Percentiles rank a stretch among this genome's conserved stretches.
Evolutionary conservation across 2,329 filamentous ascomycete genomes (phyloP).

Genomic region (Talaromyces sp.): DNA sequence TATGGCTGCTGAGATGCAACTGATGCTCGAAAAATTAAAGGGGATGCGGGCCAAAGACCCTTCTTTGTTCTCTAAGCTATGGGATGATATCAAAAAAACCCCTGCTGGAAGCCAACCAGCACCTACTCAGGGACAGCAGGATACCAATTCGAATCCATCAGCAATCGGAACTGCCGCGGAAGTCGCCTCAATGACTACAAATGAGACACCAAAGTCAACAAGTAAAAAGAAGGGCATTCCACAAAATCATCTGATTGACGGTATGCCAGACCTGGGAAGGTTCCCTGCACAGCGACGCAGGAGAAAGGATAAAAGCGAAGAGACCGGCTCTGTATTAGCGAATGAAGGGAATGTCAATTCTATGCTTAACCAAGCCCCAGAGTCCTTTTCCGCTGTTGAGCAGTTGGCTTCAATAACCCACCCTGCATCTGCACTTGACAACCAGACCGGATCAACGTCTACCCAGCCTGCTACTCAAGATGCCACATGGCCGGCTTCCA

Average conservation of each 20-base stretch:
- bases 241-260: neutral
- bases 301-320: neutral
- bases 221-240: neutral
- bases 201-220: neutral
- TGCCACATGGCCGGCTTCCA: conserved; percentile 47
- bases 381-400: neutral
- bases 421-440: neutral
- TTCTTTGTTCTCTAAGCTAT: conserved; percentile 48
- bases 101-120: neutral
- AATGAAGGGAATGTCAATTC: conserved; percentile 4
- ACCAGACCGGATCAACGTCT: neutral
- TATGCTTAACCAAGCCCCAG: conserved; percentile 4
- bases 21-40: conserved; percentile 54
- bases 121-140: neutral
- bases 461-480: conserved; percentile 11
- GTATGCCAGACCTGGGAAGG: conserved; percentile 8
- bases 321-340: neutral
- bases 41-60: conserved; percentile 54
- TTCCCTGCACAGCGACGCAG: conserved; percentile 10
- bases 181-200: neutral
- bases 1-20: conserved; percentile 49
- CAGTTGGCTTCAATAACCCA: neutral
- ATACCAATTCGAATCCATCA: neutral
- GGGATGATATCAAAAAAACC: conserved; percentile 13
- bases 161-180: neutral